Evolutionary conservation across 2,329 filamentous ascomycete genomes (phyloP).

Genomic region (Exophiala dermatitidis): DNA sequence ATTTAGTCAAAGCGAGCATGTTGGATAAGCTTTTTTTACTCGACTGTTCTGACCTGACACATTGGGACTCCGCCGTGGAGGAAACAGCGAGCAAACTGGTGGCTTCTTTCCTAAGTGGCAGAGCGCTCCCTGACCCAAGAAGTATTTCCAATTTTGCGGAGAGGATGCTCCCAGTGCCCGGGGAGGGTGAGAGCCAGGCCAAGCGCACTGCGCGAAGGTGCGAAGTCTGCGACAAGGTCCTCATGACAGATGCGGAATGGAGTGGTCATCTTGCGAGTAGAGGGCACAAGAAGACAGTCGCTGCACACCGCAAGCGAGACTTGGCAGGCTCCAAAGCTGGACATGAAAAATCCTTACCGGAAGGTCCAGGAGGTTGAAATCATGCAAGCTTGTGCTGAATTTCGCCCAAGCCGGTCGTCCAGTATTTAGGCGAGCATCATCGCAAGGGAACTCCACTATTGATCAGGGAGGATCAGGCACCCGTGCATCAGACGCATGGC

Average conservation of each 20-base stretch:
- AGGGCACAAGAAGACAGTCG: constrained; percentile 48
- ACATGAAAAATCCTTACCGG: background rate
- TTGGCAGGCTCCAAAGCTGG: background rate
- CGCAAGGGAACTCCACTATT: background rate
- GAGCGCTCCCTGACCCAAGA: constrained; percentile 48
- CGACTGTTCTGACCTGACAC: constrained; percentile 63
- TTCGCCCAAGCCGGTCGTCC: too few relatives aligned
- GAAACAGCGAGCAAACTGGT: constrained; percentile 58
- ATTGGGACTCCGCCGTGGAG: constrained; percentile 59
- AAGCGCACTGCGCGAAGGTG: constrained; percentile 55
- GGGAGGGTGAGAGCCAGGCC: constrained; percentile 40
- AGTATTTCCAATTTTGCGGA: constrained; percentile 53
- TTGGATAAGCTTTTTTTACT: constrained; percentile 63
- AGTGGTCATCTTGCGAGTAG: constrained; percentile 49
- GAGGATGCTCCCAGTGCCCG: constrained; percentile 52
- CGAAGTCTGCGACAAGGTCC: constrained; percentile 57
- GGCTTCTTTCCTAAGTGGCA: constrained; percentile 54
- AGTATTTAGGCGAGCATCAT: too few relatives aligned
- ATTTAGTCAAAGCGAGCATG: constrained; percentile 51
- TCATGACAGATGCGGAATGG: constrained; percentile 53
- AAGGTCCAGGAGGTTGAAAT: background rate
- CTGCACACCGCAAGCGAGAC: constrained; percentile 14
- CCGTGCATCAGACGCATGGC: background rate
- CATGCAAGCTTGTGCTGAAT: background rate
- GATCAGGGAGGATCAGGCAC: background rate